A percentile compares a stretch with the other conserved stretches of the same genome.
Conservation (phyloP, 2,329 filamentous ascomycete genomes). For the Chrysoporthe puriensis region DNA sequence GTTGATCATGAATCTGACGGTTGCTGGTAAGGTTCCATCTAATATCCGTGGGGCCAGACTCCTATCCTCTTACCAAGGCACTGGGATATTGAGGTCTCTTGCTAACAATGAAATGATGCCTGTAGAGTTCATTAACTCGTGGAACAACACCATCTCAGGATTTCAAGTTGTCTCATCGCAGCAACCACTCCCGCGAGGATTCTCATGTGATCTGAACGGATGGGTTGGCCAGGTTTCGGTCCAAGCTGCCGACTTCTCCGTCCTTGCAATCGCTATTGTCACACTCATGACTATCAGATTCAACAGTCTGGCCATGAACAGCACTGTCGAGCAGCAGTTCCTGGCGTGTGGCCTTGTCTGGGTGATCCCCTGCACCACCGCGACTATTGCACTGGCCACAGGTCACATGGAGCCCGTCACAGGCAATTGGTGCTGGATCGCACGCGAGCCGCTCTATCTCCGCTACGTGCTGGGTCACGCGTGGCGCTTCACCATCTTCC, state of each 20-base stretch:
- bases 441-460: slow-evolving; percentile 22
- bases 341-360: slow-evolving; percentile 24
- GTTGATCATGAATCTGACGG: slow-evolving; percentile 23
- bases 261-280: slow-evolving; percentile 25
- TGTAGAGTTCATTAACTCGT: slow-evolving; percentile 25
- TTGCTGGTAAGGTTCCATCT: slow-evolving; percentile 17
- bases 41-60: neutral
- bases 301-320: slow-evolving; percentile 17
- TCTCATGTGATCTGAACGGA: slow-evolving; percentile 21
- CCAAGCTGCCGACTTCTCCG: slow-evolving; percentile 28
- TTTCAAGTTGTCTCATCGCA: slow-evolving; percentile 15
- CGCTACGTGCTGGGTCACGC: slow-evolving; percentile 25
- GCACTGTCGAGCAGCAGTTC: slow-evolving; percentile 15
- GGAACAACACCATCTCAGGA: slow-evolving; percentile 25
- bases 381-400: slow-evolving; percentile 16
- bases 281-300: slow-evolving; percentile 24
- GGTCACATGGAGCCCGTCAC: slow-evolving; percentile 24
- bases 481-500: slow-evolving; percentile 25
- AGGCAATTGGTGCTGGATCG: slow-evolving; percentile 29
- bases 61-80: neutral
- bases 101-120: neutral
- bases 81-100: neutral
- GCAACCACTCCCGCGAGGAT: slow-evolving; percentile 8
- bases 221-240: slow-evolving; percentile 27
- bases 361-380: slow-evolving; percentile 23